A percentile compares a stretch with the other conserved stretches of the same genome.
Evolutionary conservation across 768 basidiomycete genomes (phyloP).

Genomic region (Pisolithus tinctorius): DNA sequence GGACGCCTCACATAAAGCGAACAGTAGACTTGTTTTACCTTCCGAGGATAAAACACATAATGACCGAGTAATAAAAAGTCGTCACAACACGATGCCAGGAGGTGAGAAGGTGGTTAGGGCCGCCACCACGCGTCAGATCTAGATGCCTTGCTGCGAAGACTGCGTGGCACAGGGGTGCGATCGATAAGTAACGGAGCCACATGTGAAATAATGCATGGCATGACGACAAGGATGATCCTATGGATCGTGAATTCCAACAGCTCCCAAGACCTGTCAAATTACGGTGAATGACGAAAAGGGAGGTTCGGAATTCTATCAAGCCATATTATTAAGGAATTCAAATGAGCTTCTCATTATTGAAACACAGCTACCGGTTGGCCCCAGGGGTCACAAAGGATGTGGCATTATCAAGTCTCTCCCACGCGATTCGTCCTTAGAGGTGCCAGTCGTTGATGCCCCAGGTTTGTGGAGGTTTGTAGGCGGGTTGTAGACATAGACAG

Average conservation of each 20-base stretch:
- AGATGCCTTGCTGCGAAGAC: background rate
- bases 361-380: too few species aligned
- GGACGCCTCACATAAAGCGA: background rate
- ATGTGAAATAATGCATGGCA: background rate
- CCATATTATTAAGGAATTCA: too few species aligned
- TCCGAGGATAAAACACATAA: slow-evolving; percentile 7
- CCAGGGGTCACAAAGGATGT: too few species aligned
- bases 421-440: too few species aligned
- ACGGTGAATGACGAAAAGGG: too few species aligned
- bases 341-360: too few species aligned
- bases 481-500: background rate
- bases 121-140: background rate
- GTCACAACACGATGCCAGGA: background rate
- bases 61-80: slow-evolving; percentile 4
- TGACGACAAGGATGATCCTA: too few species aligned
- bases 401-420: too few species aligned
- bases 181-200: background rate
- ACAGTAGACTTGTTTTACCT: background rate
- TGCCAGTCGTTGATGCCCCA: background rate
- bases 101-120: background rate
- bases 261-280: too few species aligned
- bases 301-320: too few species aligned
- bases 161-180: background rate
- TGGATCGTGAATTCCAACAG: too few species aligned
- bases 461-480: background rate